Conservation (phyloP, 345 rosid species). For the Hibiscus tridactylites region DNA sequence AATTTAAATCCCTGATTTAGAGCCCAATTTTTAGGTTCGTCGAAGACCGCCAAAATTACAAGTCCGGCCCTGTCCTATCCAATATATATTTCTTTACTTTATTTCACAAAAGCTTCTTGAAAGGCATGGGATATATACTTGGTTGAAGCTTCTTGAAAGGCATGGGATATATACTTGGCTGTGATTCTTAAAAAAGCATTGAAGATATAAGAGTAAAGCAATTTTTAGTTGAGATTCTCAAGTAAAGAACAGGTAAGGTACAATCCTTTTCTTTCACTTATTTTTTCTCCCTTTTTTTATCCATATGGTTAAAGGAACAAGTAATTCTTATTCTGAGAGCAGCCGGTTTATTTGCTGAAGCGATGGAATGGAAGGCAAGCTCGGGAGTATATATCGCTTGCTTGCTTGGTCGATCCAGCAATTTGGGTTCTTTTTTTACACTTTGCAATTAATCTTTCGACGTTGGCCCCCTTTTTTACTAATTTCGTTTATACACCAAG, state of each 20-base stretch:
- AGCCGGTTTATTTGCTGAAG: not conserved
- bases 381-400: not conserved
- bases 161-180: not conserved
- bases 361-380: not conserved
- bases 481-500: not conserved
- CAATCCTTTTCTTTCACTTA: not conserved
- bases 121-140: not conserved
- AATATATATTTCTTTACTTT: too few relatives aligned
- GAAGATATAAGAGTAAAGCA: not conserved
- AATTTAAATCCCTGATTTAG: too few relatives aligned
- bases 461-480: not conserved
- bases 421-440: not conserved
- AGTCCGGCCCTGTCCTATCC: too few relatives aligned
- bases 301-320: not conserved
- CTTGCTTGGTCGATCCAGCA: not conserved
- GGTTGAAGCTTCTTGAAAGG: not conserved
- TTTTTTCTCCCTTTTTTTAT: not conserved
- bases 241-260: not conserved
- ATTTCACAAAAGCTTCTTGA: too few relatives aligned
- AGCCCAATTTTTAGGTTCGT: too few relatives aligned
- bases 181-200: not conserved
- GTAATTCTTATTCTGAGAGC: constrained; percentile 1
- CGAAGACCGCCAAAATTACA: too few relatives aligned
- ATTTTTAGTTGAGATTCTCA: not conserved
- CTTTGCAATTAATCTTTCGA: not conserved